phyloP scores from a whole-genome alignment of 1,284 basidiomycete genomes.

The Rhodotorula sp. region DNA sequence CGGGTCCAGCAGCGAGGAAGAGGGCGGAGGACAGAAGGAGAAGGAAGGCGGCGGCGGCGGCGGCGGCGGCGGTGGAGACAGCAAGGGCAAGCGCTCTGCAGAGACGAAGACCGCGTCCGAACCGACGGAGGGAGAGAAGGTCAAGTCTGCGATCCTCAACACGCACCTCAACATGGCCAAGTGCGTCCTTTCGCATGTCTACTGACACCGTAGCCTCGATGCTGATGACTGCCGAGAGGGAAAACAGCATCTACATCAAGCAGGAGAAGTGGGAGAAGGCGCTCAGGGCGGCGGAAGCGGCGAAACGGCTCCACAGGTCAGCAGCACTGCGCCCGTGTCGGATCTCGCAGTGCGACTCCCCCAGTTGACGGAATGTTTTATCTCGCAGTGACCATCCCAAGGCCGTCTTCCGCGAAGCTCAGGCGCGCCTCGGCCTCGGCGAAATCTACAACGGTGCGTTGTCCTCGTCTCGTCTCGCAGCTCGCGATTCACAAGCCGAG shows the following conservation, averaged over 20 bases:
- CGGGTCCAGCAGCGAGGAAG: neutral
- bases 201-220: neutral
- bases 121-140: neutral
- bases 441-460: neutral
- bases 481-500: no score
- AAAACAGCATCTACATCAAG: constrained; percentile 26
- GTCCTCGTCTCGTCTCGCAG: neutral
- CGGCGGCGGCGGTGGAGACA: neutral
- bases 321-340: neutral
- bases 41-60: no score
- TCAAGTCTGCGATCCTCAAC: constrained; percentile 11
- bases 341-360: no score
- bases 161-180: constrained; percentile 21
- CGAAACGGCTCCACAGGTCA: constrained; percentile 28
- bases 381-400: constrained; percentile 20
- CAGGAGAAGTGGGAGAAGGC: constrained; percentile 25
- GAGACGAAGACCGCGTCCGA: neutral
- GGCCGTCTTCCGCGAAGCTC: constrained; percentile 32
- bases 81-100: neutral
- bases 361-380: no score
- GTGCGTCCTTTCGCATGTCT: neutral
- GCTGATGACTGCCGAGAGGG: neutral
- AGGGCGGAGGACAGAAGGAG: neutral
- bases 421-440: constrained; percentile 33
- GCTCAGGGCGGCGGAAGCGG: constrained; percentile 21